Percentiles rank a stretch among this genome's conserved stretches.
Conservation (phyloP, 331 rosid species). For the Stylosanthes scabra region DNA sequence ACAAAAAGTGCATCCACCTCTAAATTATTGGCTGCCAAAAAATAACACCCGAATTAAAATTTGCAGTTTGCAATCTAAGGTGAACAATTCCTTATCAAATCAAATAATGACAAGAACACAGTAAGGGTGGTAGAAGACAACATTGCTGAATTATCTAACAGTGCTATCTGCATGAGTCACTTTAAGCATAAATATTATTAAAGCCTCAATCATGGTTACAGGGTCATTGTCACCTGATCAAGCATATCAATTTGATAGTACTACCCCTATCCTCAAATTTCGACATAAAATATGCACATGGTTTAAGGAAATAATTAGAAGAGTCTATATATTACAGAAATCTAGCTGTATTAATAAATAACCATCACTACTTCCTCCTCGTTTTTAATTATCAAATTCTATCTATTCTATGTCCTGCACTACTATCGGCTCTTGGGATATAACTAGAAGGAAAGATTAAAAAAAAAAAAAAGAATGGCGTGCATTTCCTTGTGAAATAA, state of each 20-base stretch:
- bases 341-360: too few species aligned
- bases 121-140: constrained; percentile 13
- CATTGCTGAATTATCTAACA: background rate
- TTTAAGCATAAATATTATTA: constrained; percentile 10
- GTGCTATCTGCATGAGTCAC: constrained; percentile 7
- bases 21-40: constrained; percentile 78
- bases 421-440: too few species aligned
- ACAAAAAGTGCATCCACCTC: constrained; percentile 93
- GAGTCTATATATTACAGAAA: too few species aligned
- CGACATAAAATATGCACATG: too few species aligned
- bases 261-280: too few species aligned
- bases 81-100: constrained; percentile 13
- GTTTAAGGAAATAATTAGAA: too few species aligned
- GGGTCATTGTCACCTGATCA: constrained; percentile 4
- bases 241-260: constrained; percentile 33
- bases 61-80: constrained; percentile 9
- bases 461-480: too few species aligned
- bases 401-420: too few species aligned
- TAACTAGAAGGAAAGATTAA: too few species aligned
- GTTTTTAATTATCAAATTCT: too few species aligned
- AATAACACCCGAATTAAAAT: constrained; percentile 32
- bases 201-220: background rate
- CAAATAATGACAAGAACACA: constrained; percentile 11
- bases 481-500: too few species aligned
- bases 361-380: too few species aligned